A percentile compares a stretch with the other conserved stretches of the same genome.
Conservation (phyloP, 805 yeast species). For the Kodamaea jinghongensis region DNA sequence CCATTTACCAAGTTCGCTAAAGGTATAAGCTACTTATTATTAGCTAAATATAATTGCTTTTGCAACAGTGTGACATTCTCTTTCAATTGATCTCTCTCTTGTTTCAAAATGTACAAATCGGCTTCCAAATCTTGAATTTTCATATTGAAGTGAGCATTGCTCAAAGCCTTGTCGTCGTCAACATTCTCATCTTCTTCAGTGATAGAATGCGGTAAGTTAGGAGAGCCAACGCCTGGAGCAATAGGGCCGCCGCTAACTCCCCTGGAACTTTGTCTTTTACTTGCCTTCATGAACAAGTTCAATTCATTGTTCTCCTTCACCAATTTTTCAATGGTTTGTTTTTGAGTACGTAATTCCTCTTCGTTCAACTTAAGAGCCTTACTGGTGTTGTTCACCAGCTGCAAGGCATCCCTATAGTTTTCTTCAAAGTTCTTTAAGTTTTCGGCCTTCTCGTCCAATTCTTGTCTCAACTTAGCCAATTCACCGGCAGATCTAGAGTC, state of each 20-base stretch:
- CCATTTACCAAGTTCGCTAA: too few species aligned
- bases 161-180: conserved; percentile 22
- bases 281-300: conserved; percentile 48
- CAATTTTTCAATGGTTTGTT: conserved; percentile 52
- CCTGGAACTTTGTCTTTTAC: conserved; percentile 33
- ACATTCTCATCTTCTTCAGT: conserved; percentile 26
- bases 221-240: conserved; percentile 15
- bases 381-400: conserved; percentile 70
- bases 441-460: conserved; percentile 27
- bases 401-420: conserved; percentile 69
- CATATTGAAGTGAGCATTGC: conserved; percentile 61
- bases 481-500: conserved; percentile 18
- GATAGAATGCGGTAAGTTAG: conserved; percentile 9
- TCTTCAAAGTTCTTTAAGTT: conserved; percentile 48
- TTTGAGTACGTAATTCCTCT: conserved; percentile 63
- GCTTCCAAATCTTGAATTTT: conserved; percentile 82
- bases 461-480: conserved; percentile 34
- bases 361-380: conserved; percentile 73
- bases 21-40: conserved; percentile 2
- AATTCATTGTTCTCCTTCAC: conserved; percentile 68
- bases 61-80: conserved; percentile 57
- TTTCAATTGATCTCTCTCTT: conserved; percentile 78
- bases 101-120: conserved; percentile 73
- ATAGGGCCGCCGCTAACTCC: conserved; percentile 21
- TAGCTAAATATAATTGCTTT: conserved; percentile 47